Percentiles rank a stretch among this genome's conserved stretches.
These are phyloP conservation scores for Amanita polypyramis DNA, from an alignment of 768 basidiomycete genomes.

Conservation along the genomic window DNA sequence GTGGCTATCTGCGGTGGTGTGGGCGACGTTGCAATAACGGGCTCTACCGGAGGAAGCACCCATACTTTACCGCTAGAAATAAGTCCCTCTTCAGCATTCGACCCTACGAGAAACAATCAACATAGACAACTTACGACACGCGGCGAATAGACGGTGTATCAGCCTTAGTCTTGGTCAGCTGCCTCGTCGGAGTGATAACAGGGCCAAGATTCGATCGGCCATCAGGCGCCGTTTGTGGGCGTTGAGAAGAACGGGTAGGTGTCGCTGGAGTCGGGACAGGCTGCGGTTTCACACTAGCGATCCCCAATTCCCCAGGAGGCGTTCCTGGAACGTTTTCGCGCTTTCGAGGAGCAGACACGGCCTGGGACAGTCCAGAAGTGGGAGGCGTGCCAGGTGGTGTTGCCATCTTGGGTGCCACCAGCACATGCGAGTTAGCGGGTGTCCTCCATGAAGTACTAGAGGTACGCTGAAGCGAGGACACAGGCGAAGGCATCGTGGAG, in stretches of 20 bases:
- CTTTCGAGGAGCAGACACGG: neutral
- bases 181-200: conserved; percentile 50
- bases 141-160: conserved; percentile 25
- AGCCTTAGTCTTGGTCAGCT: conserved; percentile 16
- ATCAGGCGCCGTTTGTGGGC: conserved; percentile 9
- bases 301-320: neutral
- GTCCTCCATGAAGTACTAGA: conserved; percentile 1
- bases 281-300: neutral
- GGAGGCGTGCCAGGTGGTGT: conserved; percentile 1
- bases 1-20: conserved; percentile 13
- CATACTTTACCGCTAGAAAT: conserved; percentile 47
- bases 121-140: conserved; percentile 35
- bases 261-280: neutral
- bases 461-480: neutral
- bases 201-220: conserved; percentile 38
- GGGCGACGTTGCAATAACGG: conserved; percentile 21
- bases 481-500: neutral
- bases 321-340: neutral
- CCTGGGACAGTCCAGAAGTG: neutral
- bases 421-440: neutral
- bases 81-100: neutral
- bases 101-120: neutral
- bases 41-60: conserved; percentile 45
- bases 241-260: neutral
- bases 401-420: neutral